phyloP scores from a whole-genome alignment of 2,329 filamentous ascomycete genomes.

The Phoma sp. region DNA sequence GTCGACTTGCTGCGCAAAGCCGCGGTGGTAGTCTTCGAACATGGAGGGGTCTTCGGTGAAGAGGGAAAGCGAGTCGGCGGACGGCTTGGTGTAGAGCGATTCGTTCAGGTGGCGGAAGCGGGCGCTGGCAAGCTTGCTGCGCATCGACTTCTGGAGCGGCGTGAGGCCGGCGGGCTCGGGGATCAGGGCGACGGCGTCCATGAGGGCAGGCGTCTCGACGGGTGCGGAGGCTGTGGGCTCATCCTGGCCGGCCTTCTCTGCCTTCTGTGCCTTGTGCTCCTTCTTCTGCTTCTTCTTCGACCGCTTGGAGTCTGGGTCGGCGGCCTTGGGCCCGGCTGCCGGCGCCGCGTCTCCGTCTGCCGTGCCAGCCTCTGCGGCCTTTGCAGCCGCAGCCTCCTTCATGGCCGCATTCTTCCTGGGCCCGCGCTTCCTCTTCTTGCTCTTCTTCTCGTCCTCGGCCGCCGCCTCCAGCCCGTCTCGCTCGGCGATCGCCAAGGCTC shows the following conservation, averaged over 20 bases:
- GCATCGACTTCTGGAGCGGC: conserved; percentile 92
- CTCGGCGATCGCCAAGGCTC: conserved; percentile 61
- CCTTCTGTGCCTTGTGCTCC: conserved; percentile 35
- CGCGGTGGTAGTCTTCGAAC: conserved; percentile 95
- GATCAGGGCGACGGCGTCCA: conserved; percentile 37
- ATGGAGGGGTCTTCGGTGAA: conserved; percentile 89
- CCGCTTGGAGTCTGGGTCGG: conserved; percentile 36
- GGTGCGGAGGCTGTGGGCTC: conserved; percentile 9
- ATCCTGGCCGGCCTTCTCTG: conserved; percentile 1
- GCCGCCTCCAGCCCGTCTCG: conserved; percentile 39
- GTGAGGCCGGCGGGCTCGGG: conserved; percentile 71
- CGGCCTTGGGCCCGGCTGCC: conserved; percentile 9
- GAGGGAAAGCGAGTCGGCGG: conserved; percentile 79
- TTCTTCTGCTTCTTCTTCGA: conserved; percentile 48
- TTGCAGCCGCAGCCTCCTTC: conserved; percentile 30
- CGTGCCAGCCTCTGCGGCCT: conserved; percentile 25
- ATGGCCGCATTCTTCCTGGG: conserved; percentile 32
- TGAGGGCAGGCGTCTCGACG: conserved; percentile 42
- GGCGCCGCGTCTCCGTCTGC: conserved; percentile 31
- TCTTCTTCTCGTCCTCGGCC: conserved; percentile 45
- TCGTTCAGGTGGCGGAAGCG: conserved; percentile 98
- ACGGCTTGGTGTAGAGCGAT: conserved; percentile 92
- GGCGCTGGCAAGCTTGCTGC: conserved; percentile 90
- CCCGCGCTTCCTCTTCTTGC: conserved; percentile 41
- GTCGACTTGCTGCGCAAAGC: conserved; percentile 93